These are phyloP conservation scores for Rhododendron vialii DNA, from an alignment of 148 eudicot genomes.

Conservation along the genomic window DNA sequence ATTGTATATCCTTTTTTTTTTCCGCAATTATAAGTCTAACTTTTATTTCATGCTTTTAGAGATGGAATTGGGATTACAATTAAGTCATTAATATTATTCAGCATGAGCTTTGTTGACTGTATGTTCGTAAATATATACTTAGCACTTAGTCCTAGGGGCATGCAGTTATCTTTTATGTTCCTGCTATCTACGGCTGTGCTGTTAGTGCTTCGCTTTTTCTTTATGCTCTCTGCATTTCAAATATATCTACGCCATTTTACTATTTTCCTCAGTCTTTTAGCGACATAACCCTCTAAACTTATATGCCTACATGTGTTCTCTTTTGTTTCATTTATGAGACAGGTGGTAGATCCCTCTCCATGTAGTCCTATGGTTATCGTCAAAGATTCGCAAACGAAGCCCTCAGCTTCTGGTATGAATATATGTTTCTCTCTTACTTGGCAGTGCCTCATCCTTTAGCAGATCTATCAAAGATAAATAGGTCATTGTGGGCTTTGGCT, in stretches of 20 bases:
- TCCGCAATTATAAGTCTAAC: background rate
- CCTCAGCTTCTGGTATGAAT: conserved; percentile 53
- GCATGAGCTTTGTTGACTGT: background rate
- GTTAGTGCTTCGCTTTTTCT: background rate
- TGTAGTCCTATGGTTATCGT: conserved; percentile 26
- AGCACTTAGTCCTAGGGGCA: background rate
- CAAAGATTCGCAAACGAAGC: conserved; percentile 32
- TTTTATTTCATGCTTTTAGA: background rate
- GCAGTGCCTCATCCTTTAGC: background rate
- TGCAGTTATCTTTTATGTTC: background rate
- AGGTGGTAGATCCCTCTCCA: conserved; percentile 54
- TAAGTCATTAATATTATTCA: background rate
- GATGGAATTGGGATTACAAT: background rate
- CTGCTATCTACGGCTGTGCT: background rate
- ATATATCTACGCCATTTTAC: background rate
- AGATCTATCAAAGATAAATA: background rate
- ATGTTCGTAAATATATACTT: background rate
- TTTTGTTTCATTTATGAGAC: conserved; percentile 24
- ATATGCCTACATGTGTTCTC: background rate
- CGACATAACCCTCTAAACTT: background rate
- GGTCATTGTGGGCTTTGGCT: background rate
- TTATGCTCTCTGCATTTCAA: background rate
- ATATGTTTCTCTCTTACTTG: background rate
- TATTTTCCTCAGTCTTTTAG: background rate
- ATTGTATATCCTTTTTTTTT: background rate